Evolutionary conservation across 768 basidiomycete genomes (phyloP).

Genomic region (Coprinopsis marcescibilis): DNA sequence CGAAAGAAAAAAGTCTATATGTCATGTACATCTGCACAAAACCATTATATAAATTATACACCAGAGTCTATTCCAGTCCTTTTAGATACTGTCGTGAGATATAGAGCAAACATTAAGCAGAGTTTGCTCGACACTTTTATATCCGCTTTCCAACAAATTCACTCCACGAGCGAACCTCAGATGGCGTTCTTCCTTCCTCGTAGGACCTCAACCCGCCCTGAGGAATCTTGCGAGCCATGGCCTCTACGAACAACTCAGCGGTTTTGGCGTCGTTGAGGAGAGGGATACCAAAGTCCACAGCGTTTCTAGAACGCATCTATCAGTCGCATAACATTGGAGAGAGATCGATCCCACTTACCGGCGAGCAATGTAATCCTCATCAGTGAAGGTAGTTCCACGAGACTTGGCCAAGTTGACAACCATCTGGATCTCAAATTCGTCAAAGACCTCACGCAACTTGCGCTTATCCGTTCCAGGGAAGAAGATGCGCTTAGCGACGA

Average conservation of each 20-base stretch:
- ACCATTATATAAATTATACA: constrained; percentile 5
- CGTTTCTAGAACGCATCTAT: constrained; percentile 51
- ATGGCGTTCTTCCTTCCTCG: constrained; percentile 80
- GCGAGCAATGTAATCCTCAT: constrained; percentile 96
- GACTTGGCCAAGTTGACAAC: constrained; percentile 89
- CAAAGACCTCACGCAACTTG: constrained; percentile 87
- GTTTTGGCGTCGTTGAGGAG: constrained; percentile 86
- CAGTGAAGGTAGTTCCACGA: constrained; percentile 68
- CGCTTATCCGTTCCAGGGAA: constrained; percentile 98
- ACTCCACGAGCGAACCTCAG: constrained; percentile 88
- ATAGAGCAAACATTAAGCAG: too few species aligned
- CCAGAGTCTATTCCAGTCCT: background rate
- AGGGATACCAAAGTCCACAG: constrained; percentile 93
- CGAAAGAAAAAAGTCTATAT: background rate
- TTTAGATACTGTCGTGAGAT: too few species aligned
- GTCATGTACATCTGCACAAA: background rate
- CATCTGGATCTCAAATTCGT: constrained; percentile 89
- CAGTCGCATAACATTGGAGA: constrained; percentile 3
- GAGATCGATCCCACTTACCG: constrained; percentile 40
- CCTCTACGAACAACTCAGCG: constrained; percentile 88
- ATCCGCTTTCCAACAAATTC: constrained; percentile 78
- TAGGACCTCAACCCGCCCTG: constrained; percentile 74
- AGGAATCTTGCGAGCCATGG: constrained; percentile 78
- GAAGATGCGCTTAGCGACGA: constrained; percentile 82
- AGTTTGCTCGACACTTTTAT: constrained; percentile 23